Base-by-base conservation (phyloP, 2,329 filamentous ascomycete genomes). In the Ceratocystis huliohia region DNA sequence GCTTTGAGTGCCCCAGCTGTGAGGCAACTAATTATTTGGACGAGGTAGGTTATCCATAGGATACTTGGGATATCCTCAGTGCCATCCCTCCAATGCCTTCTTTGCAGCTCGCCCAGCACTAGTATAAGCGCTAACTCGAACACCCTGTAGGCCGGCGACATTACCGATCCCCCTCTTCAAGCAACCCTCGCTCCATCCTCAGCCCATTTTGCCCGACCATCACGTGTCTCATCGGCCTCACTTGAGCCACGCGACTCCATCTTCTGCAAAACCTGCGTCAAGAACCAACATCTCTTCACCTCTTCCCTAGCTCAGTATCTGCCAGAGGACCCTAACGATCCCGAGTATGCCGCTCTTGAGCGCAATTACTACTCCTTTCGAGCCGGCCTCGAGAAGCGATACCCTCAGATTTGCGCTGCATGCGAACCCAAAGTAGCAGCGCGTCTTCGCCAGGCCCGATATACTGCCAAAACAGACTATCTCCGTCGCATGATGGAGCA, bases 11-110 rank as follows among this genome's bases (percentile, higher is more conserved):
- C 76, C 77, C 82, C 22, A 79, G 82, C 69, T 99, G 94, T 79
- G 89, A 94, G 72, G 89, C 92, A 20, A 85, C 87, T 68, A 99
- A 97, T 75, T 89, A 90, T 77, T 80, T 96, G 41, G 94, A 99
- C 74, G 82, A 93, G 78, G 91, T 94, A 77, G 68, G 79, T 68
- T 7, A 13, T 13, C 45, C 45, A 5, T 17, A 5, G 2, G 7
- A 10, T 13, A 37, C 33, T 10, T 1, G 1, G 33, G 8, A 13
- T 37, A 37, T 63, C 8, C 28, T 28, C 17, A 25, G 33, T 20
- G 6, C n/a, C 53, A 7, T 66, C n/a, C 17, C 20, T 45, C 65
- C 25, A 3, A 5, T n/a, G n/a, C 46, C 50, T 30, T 4, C 28
- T n/a, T 28, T 30, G 22, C 53, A 13, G 10, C 44, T 15, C 33